Evolutionary conservation across 768 basidiomycete genomes (phyloP).

Genomic region (Tricholoma furcatifolium): DNA sequence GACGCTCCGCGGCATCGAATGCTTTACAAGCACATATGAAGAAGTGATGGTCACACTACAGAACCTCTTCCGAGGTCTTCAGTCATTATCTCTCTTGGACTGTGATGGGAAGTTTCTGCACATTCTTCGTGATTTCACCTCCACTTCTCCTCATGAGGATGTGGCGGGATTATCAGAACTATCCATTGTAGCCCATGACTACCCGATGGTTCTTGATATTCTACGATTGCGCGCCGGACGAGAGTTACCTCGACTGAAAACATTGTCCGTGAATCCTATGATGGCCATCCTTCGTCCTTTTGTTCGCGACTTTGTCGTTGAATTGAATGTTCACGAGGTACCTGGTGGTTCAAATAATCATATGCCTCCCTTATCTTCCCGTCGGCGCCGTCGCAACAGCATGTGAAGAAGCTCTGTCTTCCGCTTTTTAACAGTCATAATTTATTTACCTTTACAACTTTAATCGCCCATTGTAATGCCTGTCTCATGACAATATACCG

Average conservation of each 20-base stretch:
- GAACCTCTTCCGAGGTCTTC: conserved; percentile 12
- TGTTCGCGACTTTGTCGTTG: conserved; percentile 3
- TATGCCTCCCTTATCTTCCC: too few relatives aligned
- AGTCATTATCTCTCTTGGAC: conserved; percentile 10
- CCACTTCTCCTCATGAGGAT: neutral
- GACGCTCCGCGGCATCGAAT: conserved; percentile 17
- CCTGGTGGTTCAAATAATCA: neutral
- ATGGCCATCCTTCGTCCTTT: conserved; percentile 16
- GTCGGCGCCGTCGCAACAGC: too few relatives aligned
- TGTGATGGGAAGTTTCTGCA: conserved; percentile 15
- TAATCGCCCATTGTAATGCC: too few relatives aligned
- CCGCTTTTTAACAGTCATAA: too few relatives aligned
- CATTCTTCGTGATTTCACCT: conserved; percentile 10
- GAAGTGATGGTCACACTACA: conserved; percentile 8
- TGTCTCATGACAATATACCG: neutral
- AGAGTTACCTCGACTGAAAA: conserved; percentile 10
- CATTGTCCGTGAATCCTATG: conserved; percentile 14
- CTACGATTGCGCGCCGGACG: conserved; percentile 12
- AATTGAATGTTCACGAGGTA: conserved; percentile 7
- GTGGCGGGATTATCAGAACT: conserved; percentile 13
- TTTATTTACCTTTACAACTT: too few relatives aligned
- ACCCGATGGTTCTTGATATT: conserved; percentile 12
- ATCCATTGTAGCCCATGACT: conserved; percentile 14
- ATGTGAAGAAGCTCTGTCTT: too few relatives aligned
- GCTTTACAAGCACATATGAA: conserved; percentile 12